phyloP scores from a whole-genome alignment of 2,329 filamentous ascomycete species.

The Clarireedia sp. region DNA sequence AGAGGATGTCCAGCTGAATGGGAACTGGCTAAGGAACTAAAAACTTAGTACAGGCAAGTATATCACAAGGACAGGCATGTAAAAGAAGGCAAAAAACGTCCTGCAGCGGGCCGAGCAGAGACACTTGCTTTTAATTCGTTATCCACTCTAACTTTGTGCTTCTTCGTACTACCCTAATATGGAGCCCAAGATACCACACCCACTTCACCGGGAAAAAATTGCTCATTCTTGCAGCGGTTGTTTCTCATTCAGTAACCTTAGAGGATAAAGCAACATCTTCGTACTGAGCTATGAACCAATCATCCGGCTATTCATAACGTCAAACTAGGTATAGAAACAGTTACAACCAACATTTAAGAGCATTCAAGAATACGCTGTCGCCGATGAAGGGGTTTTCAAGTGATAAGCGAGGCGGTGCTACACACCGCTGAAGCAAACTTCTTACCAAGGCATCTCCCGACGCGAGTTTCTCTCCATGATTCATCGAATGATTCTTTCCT shows the following conservation, averaged over 20 bases:
- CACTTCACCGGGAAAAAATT: constrained; percentile 1
- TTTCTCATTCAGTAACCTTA: not conserved
- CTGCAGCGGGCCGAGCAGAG: constrained; percentile 27
- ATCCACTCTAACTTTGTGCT: not conserved
- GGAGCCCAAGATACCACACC: not conserved
- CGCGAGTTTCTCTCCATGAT: not conserved
- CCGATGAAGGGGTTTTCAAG: not conserved
- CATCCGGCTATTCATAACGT: not conserved
- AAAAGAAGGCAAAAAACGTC: constrained; percentile 16
- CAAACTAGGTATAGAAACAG: not conserved
- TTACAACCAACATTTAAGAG: not conserved
- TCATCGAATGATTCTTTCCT: not conserved
- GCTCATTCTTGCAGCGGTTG: not conserved
- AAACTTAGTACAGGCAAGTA: not conserved
- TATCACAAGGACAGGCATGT: not conserved
- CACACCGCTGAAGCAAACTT: not conserved
- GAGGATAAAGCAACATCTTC: not conserved
- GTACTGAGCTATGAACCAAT: too few relatives aligned
- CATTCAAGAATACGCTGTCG: not conserved
- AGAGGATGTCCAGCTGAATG: constrained; percentile 4
- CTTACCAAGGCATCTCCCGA: not conserved
- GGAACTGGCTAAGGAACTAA: not conserved
- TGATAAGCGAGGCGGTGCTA: not conserved
- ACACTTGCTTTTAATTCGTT: constrained; percentile 11
- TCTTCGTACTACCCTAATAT: not conserved